These are phyloP conservation scores for Berkeleyomyces rouxiae DNA, from an alignment of 2,329 filamentous ascomycete species.

Conservation along the genomic window DNA sequence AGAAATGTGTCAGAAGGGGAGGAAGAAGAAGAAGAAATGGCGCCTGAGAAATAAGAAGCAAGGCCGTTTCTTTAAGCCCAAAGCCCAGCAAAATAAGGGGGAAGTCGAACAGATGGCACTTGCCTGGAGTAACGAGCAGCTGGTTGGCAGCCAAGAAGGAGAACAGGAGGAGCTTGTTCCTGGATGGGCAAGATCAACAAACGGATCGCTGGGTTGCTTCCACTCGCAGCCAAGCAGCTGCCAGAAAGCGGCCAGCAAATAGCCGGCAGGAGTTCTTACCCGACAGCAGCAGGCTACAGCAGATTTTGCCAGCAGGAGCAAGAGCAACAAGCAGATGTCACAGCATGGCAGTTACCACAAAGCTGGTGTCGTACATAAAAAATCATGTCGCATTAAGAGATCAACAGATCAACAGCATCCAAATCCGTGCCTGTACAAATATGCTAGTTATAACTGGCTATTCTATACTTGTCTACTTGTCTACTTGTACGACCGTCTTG, in stretches of 20 bases:
- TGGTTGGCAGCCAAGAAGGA: neutral
- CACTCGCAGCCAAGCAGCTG: neutral
- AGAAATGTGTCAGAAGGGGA: neutral
- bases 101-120: neutral
- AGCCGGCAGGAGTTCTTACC: neutral
- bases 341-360: too few relatives aligned
- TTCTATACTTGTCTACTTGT: neutral
- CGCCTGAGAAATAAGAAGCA: neutral
- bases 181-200: conserved; percentile 1
- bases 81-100: neutral
- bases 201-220: neutral
- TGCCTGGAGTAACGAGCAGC: neutral
- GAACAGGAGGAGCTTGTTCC: neutral
- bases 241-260: neutral
- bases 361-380: too few relatives aligned
- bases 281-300: neutral
- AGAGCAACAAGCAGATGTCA: neutral
- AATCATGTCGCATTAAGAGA: too few relatives aligned
- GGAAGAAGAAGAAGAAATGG: neutral
- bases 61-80: neutral
- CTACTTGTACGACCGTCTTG: neutral
- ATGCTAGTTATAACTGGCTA: too few relatives aligned
- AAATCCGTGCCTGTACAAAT: neutral
- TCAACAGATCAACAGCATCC: too few relatives aligned
- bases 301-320: neutral